Evolutionary conservation across 192 early-diverging fungal genomes (phyloP), one percentile per base, ranked within the genome.

Genomic region (Lobulomyces angularis): DNA sequence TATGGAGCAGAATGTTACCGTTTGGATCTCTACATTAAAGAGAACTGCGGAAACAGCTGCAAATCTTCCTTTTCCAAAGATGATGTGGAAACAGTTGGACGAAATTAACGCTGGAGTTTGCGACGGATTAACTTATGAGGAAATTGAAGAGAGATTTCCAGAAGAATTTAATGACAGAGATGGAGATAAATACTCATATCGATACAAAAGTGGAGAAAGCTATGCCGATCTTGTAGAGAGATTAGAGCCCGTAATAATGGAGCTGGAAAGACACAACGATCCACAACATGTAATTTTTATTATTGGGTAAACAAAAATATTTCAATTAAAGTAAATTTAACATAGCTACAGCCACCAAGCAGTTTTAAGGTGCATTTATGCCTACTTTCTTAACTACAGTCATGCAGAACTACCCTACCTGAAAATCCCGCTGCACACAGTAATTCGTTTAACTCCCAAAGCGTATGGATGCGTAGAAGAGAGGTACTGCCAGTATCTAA

Each of bases 51-150:
- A 96, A 36, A 97, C 94, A 0, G 84, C 77, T 7, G 68, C 65
- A 4, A 55, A 77, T 29, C 50, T 99, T 27, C 64, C 65, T 8
- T 92, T 85, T 59, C 84, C 88, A 39, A 90, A 92, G 45, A 61
- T 95, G 41, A 80, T 84, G 47, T 97, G 93, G 90, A 97, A 97
- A 56, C 86, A 86, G 42, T 62, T 99, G 50, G 96, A 99, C 61
- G 96, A 99, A 56, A 58, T 99, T 35, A 87, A 96, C 50, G 83
- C 88, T 8, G 94, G 96, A 3, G 81, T 90, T 8, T 99, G 96
- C 66, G 96, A 99, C 67, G 90, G 86, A 16, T 71, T 95, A 60
- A 99, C 96, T 5, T 99, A 99, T 62, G 96, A 99, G 48, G 90
- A 97, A 48, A 95, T 99, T 45, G 90, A 87, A 64, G 62, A 80